phyloP scores from a whole-genome alignment of 2,329 filamentous ascomycete species.

The Chaetothyriales sp. region DNA sequence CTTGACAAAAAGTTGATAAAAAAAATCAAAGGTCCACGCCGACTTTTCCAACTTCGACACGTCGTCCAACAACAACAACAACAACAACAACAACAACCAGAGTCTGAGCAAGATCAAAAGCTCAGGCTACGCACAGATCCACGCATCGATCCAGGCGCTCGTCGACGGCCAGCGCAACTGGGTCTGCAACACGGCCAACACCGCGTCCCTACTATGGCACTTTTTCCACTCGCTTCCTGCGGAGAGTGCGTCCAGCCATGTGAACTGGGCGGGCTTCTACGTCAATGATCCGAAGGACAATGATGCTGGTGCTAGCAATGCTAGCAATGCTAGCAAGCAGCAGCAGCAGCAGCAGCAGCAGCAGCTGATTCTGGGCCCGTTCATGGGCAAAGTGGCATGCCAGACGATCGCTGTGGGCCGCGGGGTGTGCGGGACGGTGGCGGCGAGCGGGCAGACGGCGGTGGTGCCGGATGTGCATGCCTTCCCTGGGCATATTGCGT shows the following conservation, averaged over 20 bases:
- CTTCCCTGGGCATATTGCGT: conserved; percentile 36
- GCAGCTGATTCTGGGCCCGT: conserved; percentile 31
- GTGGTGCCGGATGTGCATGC: conserved; percentile 29
- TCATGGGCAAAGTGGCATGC: conserved; percentile 35
- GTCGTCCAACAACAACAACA: no score
- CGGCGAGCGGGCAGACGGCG: conserved; percentile 25
- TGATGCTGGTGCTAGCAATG: no score
- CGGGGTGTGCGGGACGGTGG: conserved; percentile 34
- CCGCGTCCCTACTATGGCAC: conserved; percentile 35
- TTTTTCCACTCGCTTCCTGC: conserved; percentile 29
- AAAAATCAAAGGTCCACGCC: conserved; percentile 31
- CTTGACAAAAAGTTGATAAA: no score
- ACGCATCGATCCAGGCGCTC: conserved; percentile 26
- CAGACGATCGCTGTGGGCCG: conserved; percentile 32
- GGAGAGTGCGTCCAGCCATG: conserved; percentile 23
- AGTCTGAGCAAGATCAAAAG: conserved; percentile 23
- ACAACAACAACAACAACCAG: no score
- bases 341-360: no score
- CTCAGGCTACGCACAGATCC: conserved; percentile 29
- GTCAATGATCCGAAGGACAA: conserved; percentile 19
- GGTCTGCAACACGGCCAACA: conserved; percentile 34
- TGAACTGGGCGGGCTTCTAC: conserved; percentile 37
- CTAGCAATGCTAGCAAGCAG: no score
- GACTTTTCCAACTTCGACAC: conserved; percentile 31
- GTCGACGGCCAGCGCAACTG: conserved; percentile 32